phyloP scores from a whole-genome alignment of 2,329 filamentous ascomycete species.

The Phoma sp. region DNA sequence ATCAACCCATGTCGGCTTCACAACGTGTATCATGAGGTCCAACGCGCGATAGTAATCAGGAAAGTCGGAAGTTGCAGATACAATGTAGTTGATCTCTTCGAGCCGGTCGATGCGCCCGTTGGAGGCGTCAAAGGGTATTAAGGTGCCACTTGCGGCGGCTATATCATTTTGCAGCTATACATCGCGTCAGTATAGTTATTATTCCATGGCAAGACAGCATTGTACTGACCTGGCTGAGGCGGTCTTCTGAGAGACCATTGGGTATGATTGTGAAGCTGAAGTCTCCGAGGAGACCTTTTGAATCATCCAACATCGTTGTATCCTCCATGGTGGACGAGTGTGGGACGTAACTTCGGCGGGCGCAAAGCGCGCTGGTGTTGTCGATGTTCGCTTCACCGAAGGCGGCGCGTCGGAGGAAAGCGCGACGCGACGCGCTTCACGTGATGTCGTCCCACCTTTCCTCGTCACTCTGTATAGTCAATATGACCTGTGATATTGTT shows the following conservation, averaged over 20 bases:
- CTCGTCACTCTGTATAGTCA: too few relatives aligned
- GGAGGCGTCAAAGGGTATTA: constrained; percentile 49
- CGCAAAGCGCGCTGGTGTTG: constrained; percentile 15
- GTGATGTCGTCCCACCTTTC: constrained; percentile 2
- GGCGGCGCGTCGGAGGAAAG: constrained; percentile 9
- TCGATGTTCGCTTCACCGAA: not conserved
- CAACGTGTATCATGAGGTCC: constrained; percentile 81
- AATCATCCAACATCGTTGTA: constrained; percentile 38
- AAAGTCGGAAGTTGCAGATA: constrained; percentile 86
- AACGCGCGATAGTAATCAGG: constrained; percentile 80
- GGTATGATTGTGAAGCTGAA: constrained; percentile 55
- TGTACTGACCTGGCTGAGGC: constrained; percentile 35
- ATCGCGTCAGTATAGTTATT: constrained; percentile 24
- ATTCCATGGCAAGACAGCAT: constrained; percentile 28
- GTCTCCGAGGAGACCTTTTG: constrained; percentile 49
- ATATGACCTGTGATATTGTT: too few relatives aligned
- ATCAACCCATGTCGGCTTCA: constrained; percentile 82
- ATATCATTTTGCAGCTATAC: constrained; percentile 57
- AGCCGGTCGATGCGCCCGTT: constrained; percentile 52
- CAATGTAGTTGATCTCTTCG: constrained; percentile 66
- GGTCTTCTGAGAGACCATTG: constrained; percentile 43
- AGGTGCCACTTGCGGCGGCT: constrained; percentile 58
- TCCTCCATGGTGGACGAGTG: constrained; percentile 40
- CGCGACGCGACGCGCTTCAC: constrained; percentile 15
- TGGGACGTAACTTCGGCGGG: constrained; percentile 8